Conservation (phyloP, 305 asterid species). For the Fraxinus paxiana region DNA sequence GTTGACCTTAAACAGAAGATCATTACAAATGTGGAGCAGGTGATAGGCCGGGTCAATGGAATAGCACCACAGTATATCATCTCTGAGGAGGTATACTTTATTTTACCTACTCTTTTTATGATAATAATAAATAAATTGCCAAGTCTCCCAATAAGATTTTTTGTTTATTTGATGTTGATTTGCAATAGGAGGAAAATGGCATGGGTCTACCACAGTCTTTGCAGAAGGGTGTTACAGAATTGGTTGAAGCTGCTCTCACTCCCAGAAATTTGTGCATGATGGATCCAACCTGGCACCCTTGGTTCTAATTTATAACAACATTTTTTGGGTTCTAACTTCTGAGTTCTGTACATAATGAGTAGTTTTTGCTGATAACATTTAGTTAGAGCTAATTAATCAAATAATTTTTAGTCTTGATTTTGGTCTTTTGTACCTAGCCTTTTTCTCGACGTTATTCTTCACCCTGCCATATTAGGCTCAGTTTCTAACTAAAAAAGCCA, state of each 20-base stretch:
- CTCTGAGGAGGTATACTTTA: constrained; percentile 49
- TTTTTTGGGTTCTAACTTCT: not conserved
- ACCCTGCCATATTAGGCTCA: not conserved
- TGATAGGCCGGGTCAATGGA: constrained; percentile 66
- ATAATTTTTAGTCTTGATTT: not conserved
- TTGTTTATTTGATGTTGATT: not conserved
- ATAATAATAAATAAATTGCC: not conserved
- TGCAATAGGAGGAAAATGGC: constrained; percentile 68
- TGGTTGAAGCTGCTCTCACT: constrained; percentile 87
- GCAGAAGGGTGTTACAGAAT: constrained; percentile 89
- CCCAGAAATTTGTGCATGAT: constrained; percentile 97
- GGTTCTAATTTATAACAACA: not conserved
- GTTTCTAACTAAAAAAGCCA: not conserved
- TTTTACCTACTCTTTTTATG: not conserved
- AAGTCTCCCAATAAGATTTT: not conserved
- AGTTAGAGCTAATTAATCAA: not conserved
- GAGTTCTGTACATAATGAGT: not conserved
- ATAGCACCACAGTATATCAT: constrained; percentile 70
- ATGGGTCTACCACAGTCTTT: constrained; percentile 93
- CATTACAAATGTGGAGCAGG: constrained; percentile 76
- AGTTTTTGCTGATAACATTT: not conserved
- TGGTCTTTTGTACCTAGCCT: not conserved
- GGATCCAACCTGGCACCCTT: constrained; percentile 93
- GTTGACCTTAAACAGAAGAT: constrained; percentile 81
- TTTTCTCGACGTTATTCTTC: not conserved